These are phyloP conservation scores for Xylaria sp. DNA, from an alignment of 2,329 filamentous ascomycete genomes.

Conservation along the genomic window DNA sequence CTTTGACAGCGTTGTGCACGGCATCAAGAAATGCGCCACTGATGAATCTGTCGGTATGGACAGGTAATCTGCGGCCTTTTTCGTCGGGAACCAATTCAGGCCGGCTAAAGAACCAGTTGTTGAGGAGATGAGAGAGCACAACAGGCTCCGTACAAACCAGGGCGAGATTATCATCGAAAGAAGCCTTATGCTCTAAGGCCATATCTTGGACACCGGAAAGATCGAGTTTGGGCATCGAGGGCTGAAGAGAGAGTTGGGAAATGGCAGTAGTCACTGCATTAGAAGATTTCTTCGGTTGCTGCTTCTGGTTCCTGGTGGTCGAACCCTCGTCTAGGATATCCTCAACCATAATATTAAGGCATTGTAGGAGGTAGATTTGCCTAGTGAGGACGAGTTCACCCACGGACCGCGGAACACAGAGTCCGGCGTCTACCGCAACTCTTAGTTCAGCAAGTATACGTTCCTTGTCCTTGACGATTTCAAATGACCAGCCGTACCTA, in stretches of 20 bases:
- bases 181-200: conserved; percentile 50
- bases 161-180: conserved; percentile 50
- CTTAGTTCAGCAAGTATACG: conserved; percentile 42
- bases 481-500: conserved; percentile 52
- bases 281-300: conserved; percentile 24
- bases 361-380: conserved; percentile 52
- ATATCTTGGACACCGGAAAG: conserved; percentile 48
- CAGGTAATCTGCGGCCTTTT: conserved; percentile 53
- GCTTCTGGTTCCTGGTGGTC: too few relatives aligned
- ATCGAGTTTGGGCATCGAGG: conserved; percentile 44
- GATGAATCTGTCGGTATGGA: conserved; percentile 55
- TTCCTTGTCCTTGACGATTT: conserved; percentile 41
- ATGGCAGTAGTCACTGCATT: conserved; percentile 44
- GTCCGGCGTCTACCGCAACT: conserved; percentile 39
- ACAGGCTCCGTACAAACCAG: conserved; percentile 50
- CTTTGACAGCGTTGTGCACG: conserved; percentile 51
- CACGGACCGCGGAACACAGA: conserved; percentile 45
- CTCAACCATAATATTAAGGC: conserved; percentile 55
- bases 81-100: conserved; percentile 58
- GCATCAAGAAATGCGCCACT: conserved; percentile 56
- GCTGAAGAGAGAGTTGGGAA: conserved; percentile 49
- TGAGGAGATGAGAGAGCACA: conserved; percentile 51
- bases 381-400: conserved; percentile 54
- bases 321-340: conserved; percentile 46
- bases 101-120: conserved; percentile 52